Evolutionary conservation across 2,329 filamentous ascomycete genomes (phyloP), one percentile per base, ranked within the genome.

Genomic region (Cryphonectria japonica): DNA sequence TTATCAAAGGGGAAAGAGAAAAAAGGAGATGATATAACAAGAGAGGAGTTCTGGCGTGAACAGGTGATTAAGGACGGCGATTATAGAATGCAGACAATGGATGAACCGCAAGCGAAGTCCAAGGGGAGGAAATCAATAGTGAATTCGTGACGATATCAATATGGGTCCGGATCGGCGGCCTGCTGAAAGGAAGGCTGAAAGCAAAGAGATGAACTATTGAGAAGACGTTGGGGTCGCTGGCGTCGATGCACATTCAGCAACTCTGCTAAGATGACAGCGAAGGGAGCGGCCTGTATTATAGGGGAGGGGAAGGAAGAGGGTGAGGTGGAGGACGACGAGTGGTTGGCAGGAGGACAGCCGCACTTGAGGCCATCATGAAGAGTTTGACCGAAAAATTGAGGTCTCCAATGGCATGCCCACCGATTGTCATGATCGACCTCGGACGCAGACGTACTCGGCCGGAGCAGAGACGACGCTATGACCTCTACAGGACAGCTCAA

Each of bases 181-280:
- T 57, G 67, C 71, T 69, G 71, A 71, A 71, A 63, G 68, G 34
- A 71, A 72, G 71, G 71, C 69, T 72, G 71, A 71, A 41, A 66
- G 63, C 52, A 68, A 67, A 68, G 61, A 60, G 68, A 46, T 41
- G 67, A 50, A 68, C 62, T 71, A 71, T 72, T 72, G 71, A 60
- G 46, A 69, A 39, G 66, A 69, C 66, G 66, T 71, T 71, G 69
- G 71, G 69, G 71, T 64, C 71, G 71, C 50, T 68, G 71, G 71
- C 70, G 69, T 72, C 64, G 66, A 71, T 67, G 63, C 59, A 54
- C 39, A 29, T 26, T 37, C 59, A 68, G 32, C n/a, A 34, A 29
- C n/a, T 68, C 29, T 54, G 62, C 54, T n/a, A 52, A 41, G 43
- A 46, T 57, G 69, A 54, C 46, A 29, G 67, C 16, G 66, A 57